Base-by-base conservation (phyloP, 495 filamentous ascomycete species). In the Aspergillus avenaceus region DNA sequence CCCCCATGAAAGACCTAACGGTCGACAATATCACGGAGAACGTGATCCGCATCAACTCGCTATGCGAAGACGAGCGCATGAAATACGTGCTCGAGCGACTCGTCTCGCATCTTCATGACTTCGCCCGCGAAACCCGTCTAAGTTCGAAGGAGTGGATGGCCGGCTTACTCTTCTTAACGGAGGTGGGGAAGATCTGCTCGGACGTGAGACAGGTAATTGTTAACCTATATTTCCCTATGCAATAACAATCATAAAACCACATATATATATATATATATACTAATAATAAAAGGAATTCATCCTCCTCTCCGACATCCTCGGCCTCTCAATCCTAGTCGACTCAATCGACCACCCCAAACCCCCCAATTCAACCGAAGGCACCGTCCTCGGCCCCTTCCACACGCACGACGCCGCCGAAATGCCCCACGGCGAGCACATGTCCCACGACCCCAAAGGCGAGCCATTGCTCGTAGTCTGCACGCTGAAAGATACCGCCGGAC, bases 361-460 rank as follows among this genome's bases (percentile, higher is more conserved):
- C 0, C 61, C 81, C 0, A 64, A 67, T 31, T 78, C 80, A 37
- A 97, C 91, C 13, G 90, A 96, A 66, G 88, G 90, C 41, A 91
- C 91, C 3, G 88, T 97, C 24, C 81, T 96, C 0, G 91, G 91
- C 0, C 91, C 91, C 37, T 97, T 96, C 77, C 90, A 97, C 75
- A 92, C 90, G 2, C 87, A 95, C 68, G 90, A 96, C 58, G 90
- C 91, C 3, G 77, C 84, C 22, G 64, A 75, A 26, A 74, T 87
- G 34, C 45, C 75, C 11, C 70, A 83, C 51, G 91, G 91, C 22
- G 70, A 76, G 16, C 59, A 61, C 57, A 91, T 97, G 75, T 84
- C 86, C 12, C 81, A 82, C 50, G 88, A 92, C 56, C 63, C 69
- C 12, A 43, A 61, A 19, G 73, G 73, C 34, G 60, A 71, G 44